Base-by-base conservation (phyloP, 148 eudicot genomes). In the Heliosperma pusillum region DNA sequence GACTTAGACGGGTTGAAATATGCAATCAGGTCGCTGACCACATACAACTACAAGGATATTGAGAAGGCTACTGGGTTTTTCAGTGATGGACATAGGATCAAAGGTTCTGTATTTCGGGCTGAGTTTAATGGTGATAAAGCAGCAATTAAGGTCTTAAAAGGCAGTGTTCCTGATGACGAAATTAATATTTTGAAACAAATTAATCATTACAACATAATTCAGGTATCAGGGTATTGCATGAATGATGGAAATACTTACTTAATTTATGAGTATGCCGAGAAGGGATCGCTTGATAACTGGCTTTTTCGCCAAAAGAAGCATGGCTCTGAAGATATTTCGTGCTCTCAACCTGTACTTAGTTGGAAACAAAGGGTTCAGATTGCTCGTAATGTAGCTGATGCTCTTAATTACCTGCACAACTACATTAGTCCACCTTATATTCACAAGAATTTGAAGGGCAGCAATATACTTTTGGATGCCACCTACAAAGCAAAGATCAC, bases 351-450 rank as follows among this genome's bases (percentile, higher is more conserved):
- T 10, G 75, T 78, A 67, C 83, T 93, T 17, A 76, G 76, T 4
- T 93, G 98, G 93, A 93, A 83, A 69, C 86, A 85, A 79, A 83
- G 98, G 72, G 86, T 86, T 58, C 93, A 84, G 73, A 85, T 93
- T 55, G 96, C 93, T 8, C 83, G 84, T 42, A 88, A 88, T 40
- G 70, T 88, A 7, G 89, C 88, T 0, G 93, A 89, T 62, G 96
- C 88, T 10, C 71, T 93, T 60, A 89, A 88, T 77, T 90, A 93
- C 82, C 87, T 93, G 11, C 96, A 93, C 75, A 86, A 90, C 85
- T 90, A 86, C 58, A 69, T 85, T 40, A 89, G 73, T 33, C 96
- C 96, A 24, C 98, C 98, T 44, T 90, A 87, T 72, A 80, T 93
- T 26, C 96, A 93, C 84, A 90, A 93, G 82, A 90, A 90, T 80